Base-by-base conservation (phyloP, 2,329 filamentous ascomycete genomes). In the Zalaria sp. region DNA sequence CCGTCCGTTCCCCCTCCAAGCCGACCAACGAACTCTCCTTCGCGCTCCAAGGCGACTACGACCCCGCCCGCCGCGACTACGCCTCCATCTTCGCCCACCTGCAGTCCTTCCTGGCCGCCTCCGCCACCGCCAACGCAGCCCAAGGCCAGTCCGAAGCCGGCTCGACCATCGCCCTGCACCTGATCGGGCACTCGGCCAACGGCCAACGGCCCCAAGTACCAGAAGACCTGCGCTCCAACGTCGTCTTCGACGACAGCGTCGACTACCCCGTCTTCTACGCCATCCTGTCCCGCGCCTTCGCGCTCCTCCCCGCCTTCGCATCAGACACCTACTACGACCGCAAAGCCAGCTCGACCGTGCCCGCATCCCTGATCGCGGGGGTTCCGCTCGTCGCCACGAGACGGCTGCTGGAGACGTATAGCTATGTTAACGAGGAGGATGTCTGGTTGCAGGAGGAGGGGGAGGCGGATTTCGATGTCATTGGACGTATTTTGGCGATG, bases 11-110 rank as follows among this genome's bases (percentile, higher is more conserved):
- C 1, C 44, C 47, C 7, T 34, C 25, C n/a, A 34, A 27, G 4
- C 25, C 11, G 3, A 4, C 35, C 3, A 26, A 37, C 9, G 7
- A 38, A 9, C 39, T 54, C 39, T 44, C 41, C 27, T 55, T 57
- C 42, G 54, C 47, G 8, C 44, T 57, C 25, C 54, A 57, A 43
- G 54, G 54, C 10, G 46, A 54, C 38, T 57, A 55, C 39, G 54
- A 55, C 9, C 46, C 49, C 26, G 38, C 47, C 25, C 43, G 54
- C 28, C 42, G 54, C 26, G 47, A 57, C 35, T 57, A 55, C 45
- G 46, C 49, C 11, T 46, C 44, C 42, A 48, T 53, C 18, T 56
- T 57, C 44, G 35, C 43, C n/a, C 44, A 48, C 8, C 47, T 56
- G 3, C 41, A 44, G 11, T 40, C 45, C 3, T 52, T 56, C 37